Evolutionary conservation across 352 stramenopile genomes (phyloP).

Genomic region (Phytophthora hibernalis): DNA sequence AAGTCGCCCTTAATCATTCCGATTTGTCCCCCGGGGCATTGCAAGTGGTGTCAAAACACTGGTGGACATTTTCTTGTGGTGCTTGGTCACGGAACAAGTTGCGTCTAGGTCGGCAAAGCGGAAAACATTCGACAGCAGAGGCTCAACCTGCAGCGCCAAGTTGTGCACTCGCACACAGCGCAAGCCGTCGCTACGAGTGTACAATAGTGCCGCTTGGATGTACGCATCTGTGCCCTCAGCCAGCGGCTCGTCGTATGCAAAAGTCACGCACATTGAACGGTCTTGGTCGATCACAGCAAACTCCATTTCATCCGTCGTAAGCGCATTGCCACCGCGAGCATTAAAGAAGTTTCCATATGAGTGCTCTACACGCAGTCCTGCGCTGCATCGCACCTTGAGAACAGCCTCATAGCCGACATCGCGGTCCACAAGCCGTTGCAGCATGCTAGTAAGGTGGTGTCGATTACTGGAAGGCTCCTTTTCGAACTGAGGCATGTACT

Average conservation of each 20-base stretch:
- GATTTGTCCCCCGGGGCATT: conserved; percentile 5
- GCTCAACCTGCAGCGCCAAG: conserved; percentile 78
- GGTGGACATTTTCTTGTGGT: conserved; percentile 22
- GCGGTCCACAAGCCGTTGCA: conserved; percentile 76
- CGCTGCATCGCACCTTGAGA: conserved; percentile 89
- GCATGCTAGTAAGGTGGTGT: conserved; percentile 76
- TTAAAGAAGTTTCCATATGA: conserved; percentile 88
- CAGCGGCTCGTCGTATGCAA: conserved; percentile 89
- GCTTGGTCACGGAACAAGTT: conserved; percentile 84
- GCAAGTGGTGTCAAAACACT: conserved; percentile 4
- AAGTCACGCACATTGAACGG: conserved; percentile 84
- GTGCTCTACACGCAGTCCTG: conserved; percentile 85
- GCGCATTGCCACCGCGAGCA: conserved; percentile 57
- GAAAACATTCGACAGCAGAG: conserved; percentile 88
- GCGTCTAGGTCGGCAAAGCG: conserved; percentile 89
- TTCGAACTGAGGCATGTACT: conserved; percentile 89
- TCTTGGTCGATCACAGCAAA: conserved; percentile 90
- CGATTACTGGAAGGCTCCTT: conserved; percentile 85
- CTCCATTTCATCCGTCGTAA: conserved; percentile 88
- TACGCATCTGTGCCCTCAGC: conserved; percentile 77
- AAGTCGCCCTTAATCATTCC: neutral
- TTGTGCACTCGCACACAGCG: conserved; percentile 94
- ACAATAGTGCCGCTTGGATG: conserved; percentile 91
- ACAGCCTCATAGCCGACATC: conserved; percentile 88
- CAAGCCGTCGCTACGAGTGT: conserved; percentile 85